These are phyloP conservation scores for Castanopsis chinensis DNA, from an alignment of 306 rosid genomes.

Conservation along the genomic window DNA sequence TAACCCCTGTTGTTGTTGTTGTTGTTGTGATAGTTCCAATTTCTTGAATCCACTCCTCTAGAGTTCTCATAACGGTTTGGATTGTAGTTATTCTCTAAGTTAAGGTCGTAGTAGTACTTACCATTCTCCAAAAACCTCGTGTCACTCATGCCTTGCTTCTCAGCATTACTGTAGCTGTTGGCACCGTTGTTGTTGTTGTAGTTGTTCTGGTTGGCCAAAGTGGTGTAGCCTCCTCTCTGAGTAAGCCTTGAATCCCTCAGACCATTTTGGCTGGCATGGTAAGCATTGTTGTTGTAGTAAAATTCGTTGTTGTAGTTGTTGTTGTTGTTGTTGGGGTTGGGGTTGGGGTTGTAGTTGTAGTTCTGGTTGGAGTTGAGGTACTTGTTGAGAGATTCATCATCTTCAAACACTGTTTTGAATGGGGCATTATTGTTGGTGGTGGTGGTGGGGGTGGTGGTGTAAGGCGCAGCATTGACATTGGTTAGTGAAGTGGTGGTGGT, in stretches of 20 bases:
- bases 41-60: constrained; percentile 25
- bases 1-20: constrained; percentile 46
- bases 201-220: constrained; percentile 30
- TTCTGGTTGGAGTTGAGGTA: constrained; percentile 30
- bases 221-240: constrained; percentile 32
- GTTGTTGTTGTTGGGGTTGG: constrained; percentile 30
- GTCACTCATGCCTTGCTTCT: constrained; percentile 87
- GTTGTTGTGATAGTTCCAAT: constrained; percentile 24
- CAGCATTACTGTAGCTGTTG: constrained; percentile 34
- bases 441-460: constrained; percentile 25
- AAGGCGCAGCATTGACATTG: constrained; percentile 14
- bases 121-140: constrained; percentile 79
- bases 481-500: constrained; percentile 20
- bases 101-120: constrained; percentile 43
- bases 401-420: constrained; percentile 39
- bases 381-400: constrained; percentile 16
- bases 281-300: constrained; percentile 30
- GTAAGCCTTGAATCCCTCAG: constrained; percentile 26
- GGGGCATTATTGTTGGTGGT: constrained; percentile 24
- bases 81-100: constrained; percentile 38
- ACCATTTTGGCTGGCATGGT: constrained; percentile 20
- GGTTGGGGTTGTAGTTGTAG: constrained; percentile 16
- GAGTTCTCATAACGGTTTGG: constrained; percentile 43
- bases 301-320: constrained; percentile 27
- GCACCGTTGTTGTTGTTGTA: constrained; percentile 22